These are phyloP conservation scores for Linnemannia exigua DNA, from an alignment of 192 early-diverging fungal species.

Conservation along the genomic window DNA sequence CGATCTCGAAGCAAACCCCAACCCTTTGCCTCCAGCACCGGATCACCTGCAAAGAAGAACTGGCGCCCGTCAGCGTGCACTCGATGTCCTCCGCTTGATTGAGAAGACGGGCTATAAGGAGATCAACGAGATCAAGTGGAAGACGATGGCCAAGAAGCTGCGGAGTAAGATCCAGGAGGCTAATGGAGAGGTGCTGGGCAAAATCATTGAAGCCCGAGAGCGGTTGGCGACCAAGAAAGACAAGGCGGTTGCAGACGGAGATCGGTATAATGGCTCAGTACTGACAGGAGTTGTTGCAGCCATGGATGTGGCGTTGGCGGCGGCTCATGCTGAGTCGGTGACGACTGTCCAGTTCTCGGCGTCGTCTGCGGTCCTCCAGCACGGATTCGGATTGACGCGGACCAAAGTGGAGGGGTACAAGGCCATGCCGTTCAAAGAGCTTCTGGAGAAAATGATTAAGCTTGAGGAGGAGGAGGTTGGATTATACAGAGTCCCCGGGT, in stretches of 20 bases:
- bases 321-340: constrained; percentile 15
- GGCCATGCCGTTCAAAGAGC: not conserved
- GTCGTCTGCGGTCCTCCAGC: not conserved
- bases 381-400: not conserved
- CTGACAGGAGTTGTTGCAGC: constrained; percentile 6
- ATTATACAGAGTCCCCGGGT: not conserved
- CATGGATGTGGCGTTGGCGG: constrained; percentile 17
- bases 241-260: not conserved
- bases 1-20: not conserved
- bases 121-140: constrained; percentile 21
- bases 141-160: constrained; percentile 7
- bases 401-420: constrained; percentile 21
- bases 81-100: constrained; percentile 7
- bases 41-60: constrained; percentile 5
- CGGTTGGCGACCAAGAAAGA: not conserved
- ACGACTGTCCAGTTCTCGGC: constrained; percentile 2
- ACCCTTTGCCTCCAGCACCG: not conserved
- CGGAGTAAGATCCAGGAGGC: constrained; percentile 7
- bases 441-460: constrained; percentile 3
- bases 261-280: not conserved
- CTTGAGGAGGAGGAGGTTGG: constrained; percentile 9
- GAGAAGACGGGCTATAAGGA: constrained; percentile 6
- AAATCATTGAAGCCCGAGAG: constrained; percentile 11
- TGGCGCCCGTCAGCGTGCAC: not conserved
- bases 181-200: not conserved